A percentile compares a stretch with the other conserved stretches of the same genome.
Evolutionary conservation across 352 stramenopile species (phyloP).

Genomic region (Globisporangium okanoganense): DNA sequence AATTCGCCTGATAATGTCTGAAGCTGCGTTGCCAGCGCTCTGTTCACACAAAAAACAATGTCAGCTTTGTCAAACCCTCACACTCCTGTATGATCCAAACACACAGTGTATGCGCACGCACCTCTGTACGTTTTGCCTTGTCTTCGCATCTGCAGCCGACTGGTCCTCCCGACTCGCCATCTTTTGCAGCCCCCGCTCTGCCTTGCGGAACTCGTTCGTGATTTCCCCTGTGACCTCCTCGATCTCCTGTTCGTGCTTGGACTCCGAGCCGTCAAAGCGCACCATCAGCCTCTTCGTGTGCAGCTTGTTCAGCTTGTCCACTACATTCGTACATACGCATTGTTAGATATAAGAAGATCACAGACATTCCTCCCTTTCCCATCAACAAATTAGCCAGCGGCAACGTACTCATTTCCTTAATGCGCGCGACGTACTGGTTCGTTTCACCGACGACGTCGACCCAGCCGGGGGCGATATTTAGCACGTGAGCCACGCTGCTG

Average conservation of each 20-base stretch:
- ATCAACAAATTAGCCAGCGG: background rate
- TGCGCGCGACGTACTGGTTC: slow-evolving; percentile 76
- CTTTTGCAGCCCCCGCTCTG: slow-evolving; percentile 67
- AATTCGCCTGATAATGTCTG: slow-evolving; percentile 97
- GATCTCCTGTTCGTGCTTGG: slow-evolving; percentile 84
- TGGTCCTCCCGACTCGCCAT: slow-evolving; percentile 74
- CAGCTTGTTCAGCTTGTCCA: slow-evolving; percentile 83
- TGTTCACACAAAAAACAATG: slow-evolving; percentile 12
- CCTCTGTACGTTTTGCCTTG: slow-evolving; percentile 81
- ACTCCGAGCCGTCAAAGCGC: slow-evolving; percentile 82
- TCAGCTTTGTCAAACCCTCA: background rate
- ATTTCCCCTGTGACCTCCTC: slow-evolving; percentile 76
- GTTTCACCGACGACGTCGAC: slow-evolving; percentile 77
- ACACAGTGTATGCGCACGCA: slow-evolving; percentile 13
- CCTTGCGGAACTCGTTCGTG: slow-evolving; percentile 77
- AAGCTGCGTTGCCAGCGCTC: slow-evolving; percentile 94
- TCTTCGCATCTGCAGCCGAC: slow-evolving; percentile 79
- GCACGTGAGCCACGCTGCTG: slow-evolving; percentile 28
- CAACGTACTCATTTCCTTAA: slow-evolving; percentile 79
- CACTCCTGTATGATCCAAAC: background rate
- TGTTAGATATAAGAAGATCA: slow-evolving; percentile 4
- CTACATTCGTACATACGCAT: slow-evolving; percentile 21
- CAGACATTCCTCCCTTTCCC: slow-evolving; percentile 2
- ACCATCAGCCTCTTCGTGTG: slow-evolving; percentile 86
- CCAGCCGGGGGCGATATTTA: slow-evolving; percentile 55